A percentile compares a stretch with the other conserved stretches of the same genome.
These are phyloP conservation scores for Ceriops tagal DNA, from an alignment of 345 rosid genomes.

Conservation along the genomic window DNA sequence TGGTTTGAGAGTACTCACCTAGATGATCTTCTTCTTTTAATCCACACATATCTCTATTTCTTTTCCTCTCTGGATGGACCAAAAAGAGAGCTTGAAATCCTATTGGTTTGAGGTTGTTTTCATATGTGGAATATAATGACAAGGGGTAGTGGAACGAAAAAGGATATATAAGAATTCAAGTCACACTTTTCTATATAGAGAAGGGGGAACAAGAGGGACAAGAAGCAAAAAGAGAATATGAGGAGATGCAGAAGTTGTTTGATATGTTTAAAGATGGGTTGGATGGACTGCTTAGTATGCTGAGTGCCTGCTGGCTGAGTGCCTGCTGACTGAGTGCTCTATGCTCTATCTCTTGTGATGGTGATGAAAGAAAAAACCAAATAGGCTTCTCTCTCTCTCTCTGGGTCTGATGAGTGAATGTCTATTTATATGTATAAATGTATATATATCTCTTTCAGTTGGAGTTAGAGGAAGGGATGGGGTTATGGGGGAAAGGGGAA, in stretches of 20 bases:
- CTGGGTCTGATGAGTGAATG: background rate
- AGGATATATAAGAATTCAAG: too few relatives aligned
- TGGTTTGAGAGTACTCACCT: slow-evolving; percentile 55
- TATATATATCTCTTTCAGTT: background rate
- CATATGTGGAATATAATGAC: background rate
- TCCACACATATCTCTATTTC: slow-evolving; percentile 40
- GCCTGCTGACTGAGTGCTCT: too few relatives aligned
- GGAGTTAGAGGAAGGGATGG: background rate
- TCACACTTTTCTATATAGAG: background rate
- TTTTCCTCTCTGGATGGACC: slow-evolving; percentile 8
- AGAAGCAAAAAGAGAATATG: background rate
- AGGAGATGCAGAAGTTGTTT: background rate
- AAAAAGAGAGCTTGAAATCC: slow-evolving; percentile 13
- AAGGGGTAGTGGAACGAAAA: too few relatives aligned
- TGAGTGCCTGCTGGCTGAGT: too few relatives aligned
- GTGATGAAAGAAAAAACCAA: background rate
- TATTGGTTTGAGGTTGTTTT: slow-evolving; percentile 8
- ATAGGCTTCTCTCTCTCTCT: too few relatives aligned
- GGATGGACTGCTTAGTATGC: background rate
- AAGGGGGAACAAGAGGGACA: background rate
- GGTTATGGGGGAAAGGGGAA: background rate
- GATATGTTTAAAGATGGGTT: background rate
- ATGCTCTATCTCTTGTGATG: background rate
- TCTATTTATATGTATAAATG: background rate
- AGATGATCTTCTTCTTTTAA: slow-evolving; percentile 66